These are phyloP conservation scores for Didymella pinodella DNA, from an alignment of 2,329 filamentous ascomycete species.

Conservation along the genomic window DNA sequence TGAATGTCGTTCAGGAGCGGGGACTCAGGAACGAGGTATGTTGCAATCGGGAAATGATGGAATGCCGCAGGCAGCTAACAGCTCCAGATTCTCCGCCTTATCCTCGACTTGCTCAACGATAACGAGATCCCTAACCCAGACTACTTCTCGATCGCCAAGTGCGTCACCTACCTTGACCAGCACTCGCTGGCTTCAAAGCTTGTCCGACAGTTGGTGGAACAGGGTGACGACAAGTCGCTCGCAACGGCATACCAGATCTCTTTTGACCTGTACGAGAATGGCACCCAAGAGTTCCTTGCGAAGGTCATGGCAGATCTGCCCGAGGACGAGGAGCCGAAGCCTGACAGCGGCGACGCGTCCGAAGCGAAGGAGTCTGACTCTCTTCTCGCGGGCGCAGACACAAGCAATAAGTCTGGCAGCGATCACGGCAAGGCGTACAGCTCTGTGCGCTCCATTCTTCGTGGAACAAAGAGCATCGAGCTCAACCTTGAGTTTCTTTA, in stretches of 20 bases:
- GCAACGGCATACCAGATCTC: conserved; percentile 96
- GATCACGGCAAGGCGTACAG: conserved; percentile 64
- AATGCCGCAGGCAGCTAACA: conserved; percentile 24
- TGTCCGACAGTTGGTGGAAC: conserved; percentile 80
- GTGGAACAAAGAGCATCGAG: conserved; percentile 92
- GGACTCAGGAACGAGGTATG: conserved; percentile 75
- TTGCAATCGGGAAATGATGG: background rate
- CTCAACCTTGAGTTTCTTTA: conserved; percentile 96
- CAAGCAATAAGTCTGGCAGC: conserved; percentile 57
- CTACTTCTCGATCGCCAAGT: conserved; percentile 98
- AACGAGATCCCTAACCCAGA: conserved; percentile 92
- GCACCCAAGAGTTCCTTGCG: conserved; percentile 92
- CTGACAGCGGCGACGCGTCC: conserved; percentile 53
- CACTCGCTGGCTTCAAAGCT: conserved; percentile 89
- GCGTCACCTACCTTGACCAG: conserved; percentile 93
- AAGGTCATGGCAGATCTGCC: conserved; percentile 87
- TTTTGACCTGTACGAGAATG: conserved; percentile 98
- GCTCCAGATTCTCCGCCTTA: conserved; percentile 79
- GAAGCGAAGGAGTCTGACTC: conserved; percentile 66
- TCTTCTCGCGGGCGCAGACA: conserved; percentile 63
- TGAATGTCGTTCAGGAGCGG: conserved; percentile 96
- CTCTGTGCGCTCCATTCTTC: conserved; percentile 70
- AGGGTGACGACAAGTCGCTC: conserved; percentile 78
- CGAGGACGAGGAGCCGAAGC: conserved; percentile 55
- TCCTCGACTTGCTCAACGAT: conserved; percentile 93